Conservation (phyloP, 2,329 filamentous ascomycete genomes). For the Stemphylium vesicarium region DNA sequence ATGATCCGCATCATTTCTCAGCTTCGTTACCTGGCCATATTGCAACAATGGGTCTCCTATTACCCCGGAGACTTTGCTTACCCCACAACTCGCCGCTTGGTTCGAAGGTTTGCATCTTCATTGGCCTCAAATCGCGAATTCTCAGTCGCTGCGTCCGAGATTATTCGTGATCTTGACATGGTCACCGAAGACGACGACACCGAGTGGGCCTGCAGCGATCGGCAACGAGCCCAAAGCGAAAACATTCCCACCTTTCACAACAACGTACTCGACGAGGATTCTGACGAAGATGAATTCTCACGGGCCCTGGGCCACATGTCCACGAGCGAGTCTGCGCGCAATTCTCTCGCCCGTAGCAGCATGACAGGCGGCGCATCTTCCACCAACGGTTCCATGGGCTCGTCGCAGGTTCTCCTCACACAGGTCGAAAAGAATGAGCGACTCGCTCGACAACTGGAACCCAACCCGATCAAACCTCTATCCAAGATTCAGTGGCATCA, state of each 20-base stretch:
- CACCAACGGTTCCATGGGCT: slow-evolving; percentile 35
- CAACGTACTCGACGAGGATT: slow-evolving; percentile 50
- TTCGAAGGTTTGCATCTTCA: slow-evolving; percentile 76
- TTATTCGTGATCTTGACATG: slow-evolving; percentile 76
- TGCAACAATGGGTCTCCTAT: slow-evolving; percentile 86
- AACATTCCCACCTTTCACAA: slow-evolving; percentile 52
- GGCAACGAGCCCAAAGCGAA: slow-evolving; percentile 57
- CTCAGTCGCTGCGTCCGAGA: slow-evolving; percentile 82
- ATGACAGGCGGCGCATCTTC: slow-evolving; percentile 35
- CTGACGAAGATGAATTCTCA: slow-evolving; percentile 44
- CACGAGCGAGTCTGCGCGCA: slow-evolving; percentile 30
- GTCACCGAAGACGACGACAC: slow-evolving; percentile 89
- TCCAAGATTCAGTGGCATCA: slow-evolving; percentile 88
- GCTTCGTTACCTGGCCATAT: slow-evolving; percentile 79
- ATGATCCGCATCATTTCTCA: slow-evolving; percentile 82
- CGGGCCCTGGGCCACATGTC: slow-evolving; percentile 40
- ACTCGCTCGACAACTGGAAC: slow-evolving; percentile 74
- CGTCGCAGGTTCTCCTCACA: slow-evolving; percentile 61
- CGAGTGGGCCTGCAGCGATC: slow-evolving; percentile 87
- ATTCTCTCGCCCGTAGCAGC: slow-evolving; percentile 41
- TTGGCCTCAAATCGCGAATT: slow-evolving; percentile 83
- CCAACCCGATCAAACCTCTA: slow-evolving; percentile 71
- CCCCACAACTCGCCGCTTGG: slow-evolving; percentile 70
- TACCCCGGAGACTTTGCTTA: slow-evolving; percentile 95
- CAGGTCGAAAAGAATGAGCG: slow-evolving; percentile 80